Base-by-base conservation (phyloP, 129 eudicot species). In the Saussurea involucrata region DNA sequence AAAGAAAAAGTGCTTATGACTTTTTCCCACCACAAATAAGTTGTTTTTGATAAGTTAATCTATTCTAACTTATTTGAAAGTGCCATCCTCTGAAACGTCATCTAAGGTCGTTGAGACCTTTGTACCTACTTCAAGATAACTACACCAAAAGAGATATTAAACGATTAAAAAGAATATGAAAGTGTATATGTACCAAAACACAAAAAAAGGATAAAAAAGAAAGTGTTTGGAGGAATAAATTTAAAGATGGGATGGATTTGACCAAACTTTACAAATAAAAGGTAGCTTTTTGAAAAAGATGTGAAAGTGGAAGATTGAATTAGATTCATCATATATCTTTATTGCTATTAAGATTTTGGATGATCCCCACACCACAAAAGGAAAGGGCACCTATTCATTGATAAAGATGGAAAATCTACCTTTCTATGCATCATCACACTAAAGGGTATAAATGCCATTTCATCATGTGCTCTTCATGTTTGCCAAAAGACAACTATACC, bases 241-340 rank as follows among this genome's bases (percentile, higher is more conserved):
- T 66, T n/a, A 73, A 80, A 80, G 80, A 80, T 67, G 64, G 27
- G 68, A 33, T 80, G 37, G 80, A 80, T 80, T 67, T 74, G 80
- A 80, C 84, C 40, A 55, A 80, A 57, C 80, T 80, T 80, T 80
- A 80, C 76, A 80, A 55, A 80, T 66, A 80, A 73, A 80, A 70
- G 84, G 74, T 66, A 20, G 63, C 84, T 74, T 80, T 80, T 80
- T 37, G 9, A 32, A 74, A 77, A 80, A 80, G 80, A 40, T 74
- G 53, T 74, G 75, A 74, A 74, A 80, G 84, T 80, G 84, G 84
- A 80, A 80, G 73, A 80, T 28, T 80, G 84, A 80, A 80, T 80
- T 73, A 80, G 84, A 74, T 80, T 80, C 84, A 77, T 53, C 2
- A 53, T 53, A 53, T 17, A 53, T 74, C 80, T 76, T 76, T 66